phyloP scores from a whole-genome alignment of 805 yeast species.

The Saccharomyces eubayanus region DNA sequence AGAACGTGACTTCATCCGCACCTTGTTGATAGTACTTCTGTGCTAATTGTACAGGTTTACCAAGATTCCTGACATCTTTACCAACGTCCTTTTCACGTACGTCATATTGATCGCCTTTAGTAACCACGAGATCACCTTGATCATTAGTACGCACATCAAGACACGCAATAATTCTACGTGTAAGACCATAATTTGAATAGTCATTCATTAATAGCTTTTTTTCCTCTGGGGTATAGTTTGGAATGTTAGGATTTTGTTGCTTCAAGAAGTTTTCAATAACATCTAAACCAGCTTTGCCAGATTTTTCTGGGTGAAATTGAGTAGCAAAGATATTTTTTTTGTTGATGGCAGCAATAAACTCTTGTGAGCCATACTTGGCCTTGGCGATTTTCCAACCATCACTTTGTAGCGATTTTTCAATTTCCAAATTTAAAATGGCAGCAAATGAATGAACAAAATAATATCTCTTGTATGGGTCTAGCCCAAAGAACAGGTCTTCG shows the following conservation, averaged over 20 bases:
- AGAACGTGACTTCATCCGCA: slow-evolving; percentile 92
- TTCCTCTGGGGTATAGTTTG: slow-evolving; percentile 19
- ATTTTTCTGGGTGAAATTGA: slow-evolving; percentile 98
- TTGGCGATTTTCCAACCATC: slow-evolving; percentile 65
- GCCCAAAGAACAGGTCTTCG: slow-evolving; percentile 44
- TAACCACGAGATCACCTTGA: slow-evolving; percentile 89
- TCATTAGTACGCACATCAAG: slow-evolving; percentile 95
- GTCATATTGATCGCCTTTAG: slow-evolving; percentile 97
- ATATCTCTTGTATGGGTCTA: slow-evolving; percentile 62
- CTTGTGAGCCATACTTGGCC: slow-evolving; percentile 68
- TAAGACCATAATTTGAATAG: slow-evolving; percentile 52
- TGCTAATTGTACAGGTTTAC: slow-evolving; percentile 94
- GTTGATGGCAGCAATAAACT: slow-evolving; percentile 72
- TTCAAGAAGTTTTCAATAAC: slow-evolving; percentile 66
- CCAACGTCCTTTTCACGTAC: slow-evolving; percentile 71
- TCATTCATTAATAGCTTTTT: slow-evolving; percentile 26
- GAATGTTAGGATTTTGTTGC: slow-evolving; percentile 19
- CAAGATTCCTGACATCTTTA: slow-evolving; percentile 73
- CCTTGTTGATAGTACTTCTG: slow-evolving; percentile 86
- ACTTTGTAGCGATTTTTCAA: slow-evolving; percentile 27
- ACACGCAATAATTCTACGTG: slow-evolving; percentile 91
- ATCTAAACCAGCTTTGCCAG: slow-evolving; percentile 82
- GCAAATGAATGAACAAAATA: slow-evolving; percentile 96
- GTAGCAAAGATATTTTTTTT: slow-evolving; percentile 84
- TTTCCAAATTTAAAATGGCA: slow-evolving; percentile 43